Conservation (phyloP, 805 yeast species). For the Candida ortonii region DNA sequence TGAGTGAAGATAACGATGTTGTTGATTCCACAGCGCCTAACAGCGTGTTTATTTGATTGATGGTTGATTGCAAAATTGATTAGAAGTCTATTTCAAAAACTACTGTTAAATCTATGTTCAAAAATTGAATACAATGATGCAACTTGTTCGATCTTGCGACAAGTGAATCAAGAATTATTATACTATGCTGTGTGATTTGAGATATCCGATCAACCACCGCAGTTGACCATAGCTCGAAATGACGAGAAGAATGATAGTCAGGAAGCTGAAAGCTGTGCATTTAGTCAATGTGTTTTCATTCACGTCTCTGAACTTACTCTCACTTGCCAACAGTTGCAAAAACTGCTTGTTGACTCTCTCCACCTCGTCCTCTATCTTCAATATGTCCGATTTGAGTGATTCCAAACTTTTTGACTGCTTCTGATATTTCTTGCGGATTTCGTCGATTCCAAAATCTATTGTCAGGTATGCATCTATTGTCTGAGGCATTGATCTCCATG, state of each 20-base stretch:
- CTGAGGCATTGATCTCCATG: conserved; percentile 26
- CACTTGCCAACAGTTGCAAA: conserved; percentile 15
- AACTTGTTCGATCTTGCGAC: no score
- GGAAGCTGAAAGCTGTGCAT: conserved; percentile 16
- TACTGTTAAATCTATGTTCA: background rate
- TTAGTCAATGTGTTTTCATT: conserved; percentile 27
- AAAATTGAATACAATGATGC: conserved; percentile 1
- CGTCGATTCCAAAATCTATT: conserved; percentile 28
- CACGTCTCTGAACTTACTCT: conserved; percentile 25
- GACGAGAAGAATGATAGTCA: conserved; percentile 15
- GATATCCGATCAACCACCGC: conserved; percentile 26
- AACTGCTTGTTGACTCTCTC: conserved; percentile 17
- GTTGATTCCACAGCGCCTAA: conserved; percentile 36
- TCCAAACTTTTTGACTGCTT: conserved; percentile 19
- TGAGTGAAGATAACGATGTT: conserved; percentile 38
- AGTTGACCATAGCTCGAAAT: conserved; percentile 17
- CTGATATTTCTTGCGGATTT: conserved; percentile 23
- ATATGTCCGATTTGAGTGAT: conserved; percentile 10
- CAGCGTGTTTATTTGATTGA: conserved; percentile 22
- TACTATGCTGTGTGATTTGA: conserved; percentile 14
- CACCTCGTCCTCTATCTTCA: conserved; percentile 21
- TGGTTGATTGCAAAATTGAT: background rate
- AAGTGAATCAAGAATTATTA: no score
- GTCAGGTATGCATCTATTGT: conserved; percentile 18
- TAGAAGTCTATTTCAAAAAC: no score